phyloP scores from a whole-genome alignment of 345 rosid species.

The Eucalyptus grandis region DNA sequence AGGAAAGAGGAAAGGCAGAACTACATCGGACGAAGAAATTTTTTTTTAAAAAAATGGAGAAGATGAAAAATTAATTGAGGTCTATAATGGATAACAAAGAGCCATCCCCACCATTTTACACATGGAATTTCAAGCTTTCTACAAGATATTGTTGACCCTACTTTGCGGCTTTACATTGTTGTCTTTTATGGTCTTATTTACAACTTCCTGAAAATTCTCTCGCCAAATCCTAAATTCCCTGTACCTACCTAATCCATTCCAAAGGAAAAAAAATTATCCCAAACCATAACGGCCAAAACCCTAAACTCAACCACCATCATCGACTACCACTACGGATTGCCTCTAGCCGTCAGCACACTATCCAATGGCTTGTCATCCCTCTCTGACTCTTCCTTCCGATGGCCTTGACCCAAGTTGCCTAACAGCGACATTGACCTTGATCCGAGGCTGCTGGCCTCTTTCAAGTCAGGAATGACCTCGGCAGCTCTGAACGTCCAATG shows the following conservation, averaged over 20 bases:
- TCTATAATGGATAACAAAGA: not conserved
- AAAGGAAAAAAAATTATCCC: not conserved
- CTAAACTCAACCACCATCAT: not conserved
- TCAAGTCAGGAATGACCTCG: not conserved
- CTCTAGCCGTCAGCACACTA: not conserved
- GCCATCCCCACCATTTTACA: not conserved
- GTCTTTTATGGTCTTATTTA: not conserved
- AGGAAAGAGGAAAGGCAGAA: not conserved
- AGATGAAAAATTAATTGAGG: not conserved
- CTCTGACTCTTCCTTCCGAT: not conserved
- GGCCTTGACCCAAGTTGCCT: not conserved
- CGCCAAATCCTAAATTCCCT: too few relatives aligned
- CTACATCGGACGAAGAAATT: not conserved
- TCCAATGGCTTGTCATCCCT: not conserved
- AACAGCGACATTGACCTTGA: not conserved
- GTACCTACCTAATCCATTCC: not conserved
- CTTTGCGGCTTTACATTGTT: not conserved
- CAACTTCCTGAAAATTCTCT: not conserved
- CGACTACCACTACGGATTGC: not conserved
- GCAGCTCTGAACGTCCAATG: fast-evolving
- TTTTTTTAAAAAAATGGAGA: not conserved
- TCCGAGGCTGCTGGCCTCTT: not conserved
- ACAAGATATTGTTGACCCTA: too few relatives aligned
- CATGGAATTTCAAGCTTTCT: not conserved
- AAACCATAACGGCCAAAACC: not conserved